Evolutionary conservation across 164 flowering plant species (phyloP).

Genomic region (Vitis rupestris): DNA sequence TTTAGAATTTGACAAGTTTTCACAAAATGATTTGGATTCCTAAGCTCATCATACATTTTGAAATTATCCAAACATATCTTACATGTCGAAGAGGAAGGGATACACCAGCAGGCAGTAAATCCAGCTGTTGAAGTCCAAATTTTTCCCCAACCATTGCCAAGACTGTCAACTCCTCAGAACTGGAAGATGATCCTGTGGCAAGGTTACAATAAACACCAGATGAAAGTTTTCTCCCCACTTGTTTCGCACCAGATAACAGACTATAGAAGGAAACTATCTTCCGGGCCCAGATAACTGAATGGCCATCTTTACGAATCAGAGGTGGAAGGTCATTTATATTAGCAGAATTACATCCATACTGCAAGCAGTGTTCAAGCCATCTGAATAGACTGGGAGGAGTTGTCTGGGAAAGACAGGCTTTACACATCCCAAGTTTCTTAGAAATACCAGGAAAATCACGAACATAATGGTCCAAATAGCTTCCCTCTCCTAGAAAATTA

Average conservation of each 20-base stretch:
- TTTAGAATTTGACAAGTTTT: not conserved
- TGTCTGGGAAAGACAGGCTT: slow-evolving; percentile 26
- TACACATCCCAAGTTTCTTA: slow-evolving; percentile 22
- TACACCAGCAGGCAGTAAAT: slow-evolving; percentile 82
- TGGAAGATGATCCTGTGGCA: slow-evolving; percentile 65
- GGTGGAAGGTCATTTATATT: slow-evolving; percentile 63
- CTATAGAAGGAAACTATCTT: slow-evolving; percentile 88
- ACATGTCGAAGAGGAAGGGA: slow-evolving; percentile 97
- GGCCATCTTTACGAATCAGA: slow-evolving; percentile 59
- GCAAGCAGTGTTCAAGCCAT: slow-evolving; percentile 87
- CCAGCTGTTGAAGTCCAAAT: slow-evolving; percentile 84
- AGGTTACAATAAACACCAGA: slow-evolving; percentile 73
- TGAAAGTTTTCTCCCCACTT: slow-evolving; percentile 59
- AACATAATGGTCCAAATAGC: slow-evolving; percentile 79
- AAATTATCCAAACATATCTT: slow-evolving; percentile 27
- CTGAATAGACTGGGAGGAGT: slow-evolving; percentile 79
- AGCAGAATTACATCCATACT: slow-evolving; percentile 53
- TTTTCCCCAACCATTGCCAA: slow-evolving; percentile 97
- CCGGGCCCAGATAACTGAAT: slow-evolving; percentile 68
- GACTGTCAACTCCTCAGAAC: slow-evolving; percentile 68
- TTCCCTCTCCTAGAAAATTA: slow-evolving; percentile 51
- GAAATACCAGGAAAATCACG: slow-evolving; percentile 86
- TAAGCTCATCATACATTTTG: not conserved
- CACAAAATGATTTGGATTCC: not conserved
- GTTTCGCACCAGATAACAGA: slow-evolving; percentile 66